phyloP scores from a whole-genome alignment of 1,284 basidiomycete genomes.

The Puccinia novopanici region DNA sequence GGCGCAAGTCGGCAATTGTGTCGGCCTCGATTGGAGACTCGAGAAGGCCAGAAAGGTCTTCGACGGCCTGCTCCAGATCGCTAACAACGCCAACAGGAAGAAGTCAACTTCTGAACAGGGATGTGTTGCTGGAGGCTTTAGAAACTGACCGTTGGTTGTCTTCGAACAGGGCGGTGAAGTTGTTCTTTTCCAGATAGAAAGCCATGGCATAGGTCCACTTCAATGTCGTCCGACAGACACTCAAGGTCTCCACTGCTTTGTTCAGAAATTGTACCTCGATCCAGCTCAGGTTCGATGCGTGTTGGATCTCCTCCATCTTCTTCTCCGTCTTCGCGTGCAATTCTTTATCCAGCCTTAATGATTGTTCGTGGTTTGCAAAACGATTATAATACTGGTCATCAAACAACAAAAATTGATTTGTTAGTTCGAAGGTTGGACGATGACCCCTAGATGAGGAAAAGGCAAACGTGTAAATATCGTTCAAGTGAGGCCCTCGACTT shows the following conservation, averaged over 20 bases:
- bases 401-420: too few species aligned
- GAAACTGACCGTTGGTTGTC: slow-evolving; percentile 85
- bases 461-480: slow-evolving; percentile 86
- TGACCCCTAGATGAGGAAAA: slow-evolving; percentile 7
- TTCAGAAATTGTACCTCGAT: slow-evolving; percentile 99
- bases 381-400: slow-evolving; percentile 83
- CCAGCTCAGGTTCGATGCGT: slow-evolving; percentile 86
- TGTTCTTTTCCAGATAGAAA: slow-evolving; percentile 82
- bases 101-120: slow-evolving; percentile 20
- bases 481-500: slow-evolving; percentile 84
- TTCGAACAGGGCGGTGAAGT: slow-evolving; percentile 93
- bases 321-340: slow-evolving; percentile 93
- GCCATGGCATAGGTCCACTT: slow-evolving; percentile 99
- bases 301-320: slow-evolving; percentile 99
- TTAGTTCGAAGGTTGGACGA: not conserved
- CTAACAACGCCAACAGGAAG: slow-evolving; percentile 60
- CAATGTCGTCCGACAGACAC: slow-evolving; percentile 85
- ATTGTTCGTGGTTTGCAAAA: slow-evolving; percentile 98
- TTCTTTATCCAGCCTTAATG: slow-evolving; percentile 88
- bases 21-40: slow-evolving; percentile 87
- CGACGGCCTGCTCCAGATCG: slow-evolving; percentile 90
- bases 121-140: too few species aligned
- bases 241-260: slow-evolving; percentile 82
- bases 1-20: slow-evolving; percentile 75
- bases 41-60: slow-evolving; percentile 86